Conservation (phyloP, 768 basidiomycete species). For the button mushroom (Agaricus bisporus) region DNA sequence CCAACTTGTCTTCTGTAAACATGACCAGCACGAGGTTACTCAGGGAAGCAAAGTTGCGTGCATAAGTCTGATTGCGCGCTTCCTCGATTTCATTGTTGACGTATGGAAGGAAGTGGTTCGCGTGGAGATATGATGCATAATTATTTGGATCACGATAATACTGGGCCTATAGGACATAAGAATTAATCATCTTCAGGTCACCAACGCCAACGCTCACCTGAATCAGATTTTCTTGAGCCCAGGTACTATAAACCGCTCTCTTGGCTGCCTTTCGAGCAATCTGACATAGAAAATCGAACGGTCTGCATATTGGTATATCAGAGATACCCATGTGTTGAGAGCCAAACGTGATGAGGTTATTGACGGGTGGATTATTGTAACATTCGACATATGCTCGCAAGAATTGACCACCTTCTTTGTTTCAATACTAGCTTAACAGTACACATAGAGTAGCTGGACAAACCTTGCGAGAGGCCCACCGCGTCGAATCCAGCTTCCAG, state of each 20-base stretch:
- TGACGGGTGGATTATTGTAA: constrained; percentile 65
- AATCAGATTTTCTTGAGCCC: constrained; percentile 72
- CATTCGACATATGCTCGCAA: constrained; percentile 79
- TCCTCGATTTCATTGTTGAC: constrained; percentile 75
- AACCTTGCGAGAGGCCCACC: constrained; percentile 84
- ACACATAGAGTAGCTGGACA: constrained; percentile 6
- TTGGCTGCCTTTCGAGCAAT: constrained; percentile 56
- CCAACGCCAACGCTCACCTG: constrained; percentile 39
- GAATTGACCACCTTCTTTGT: constrained; percentile 66
- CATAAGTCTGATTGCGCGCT: constrained; percentile 54
- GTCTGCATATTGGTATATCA: constrained; percentile 60
- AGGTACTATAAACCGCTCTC: constrained; percentile 61
- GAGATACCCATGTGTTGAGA: constrained; percentile 85
- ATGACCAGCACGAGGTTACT: constrained; percentile 66
- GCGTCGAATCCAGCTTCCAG: constrained; percentile 74
- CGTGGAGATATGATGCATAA: constrained; percentile 47
- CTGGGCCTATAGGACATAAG: constrained; percentile 52
- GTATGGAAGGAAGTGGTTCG: constrained; percentile 62
- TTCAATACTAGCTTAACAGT: background rate
- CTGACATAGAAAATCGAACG: constrained; percentile 66
- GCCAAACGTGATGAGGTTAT: constrained; percentile 84
- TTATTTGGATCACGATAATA: constrained; percentile 75
- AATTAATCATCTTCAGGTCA: background rate
- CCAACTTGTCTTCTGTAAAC: constrained; percentile 69
- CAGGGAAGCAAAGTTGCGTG: constrained; percentile 51